phyloP scores from a whole-genome alignment of 345 rosid genomes.

The Corchorus capsularis region DNA sequence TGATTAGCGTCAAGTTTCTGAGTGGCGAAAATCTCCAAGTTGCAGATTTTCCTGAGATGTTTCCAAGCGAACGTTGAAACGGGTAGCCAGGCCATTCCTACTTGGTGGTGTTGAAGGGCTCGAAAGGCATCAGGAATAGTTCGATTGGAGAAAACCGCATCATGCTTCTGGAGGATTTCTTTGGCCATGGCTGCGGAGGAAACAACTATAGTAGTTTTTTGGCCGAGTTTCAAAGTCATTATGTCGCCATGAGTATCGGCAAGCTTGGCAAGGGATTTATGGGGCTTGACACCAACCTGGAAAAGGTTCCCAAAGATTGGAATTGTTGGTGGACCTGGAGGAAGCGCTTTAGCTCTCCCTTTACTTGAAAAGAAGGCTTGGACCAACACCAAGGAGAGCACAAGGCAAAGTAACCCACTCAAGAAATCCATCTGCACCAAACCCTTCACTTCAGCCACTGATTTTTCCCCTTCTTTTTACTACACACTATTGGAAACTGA shows the following conservation, averaged over 20 bases:
- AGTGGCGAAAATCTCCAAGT: constrained; percentile 29
- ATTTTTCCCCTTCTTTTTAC: too few species aligned
- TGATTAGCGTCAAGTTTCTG: constrained; percentile 40
- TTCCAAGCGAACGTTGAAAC: constrained; percentile 35
- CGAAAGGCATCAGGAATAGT: constrained; percentile 31
- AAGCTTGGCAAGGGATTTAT: constrained; percentile 35
- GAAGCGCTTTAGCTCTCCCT: constrained; percentile 10
- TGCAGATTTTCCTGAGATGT: constrained; percentile 37
- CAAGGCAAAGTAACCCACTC: background rate
- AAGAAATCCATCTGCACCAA: too few species aligned
- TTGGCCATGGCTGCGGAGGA: constrained; percentile 39
- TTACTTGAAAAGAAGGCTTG: background rate
- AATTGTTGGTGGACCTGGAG: constrained; percentile 35
- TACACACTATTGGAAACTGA: too few species aligned
- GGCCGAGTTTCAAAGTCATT: constrained; percentile 40
- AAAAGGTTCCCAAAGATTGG: constrained; percentile 22
- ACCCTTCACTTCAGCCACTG: too few species aligned
- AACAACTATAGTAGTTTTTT: constrained; percentile 34
- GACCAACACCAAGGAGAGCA: background rate
- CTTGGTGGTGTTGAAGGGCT: constrained; percentile 34
- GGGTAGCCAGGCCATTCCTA: constrained; percentile 38
- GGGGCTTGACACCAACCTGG: constrained; percentile 33
- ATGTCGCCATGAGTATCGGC: constrained; percentile 40
- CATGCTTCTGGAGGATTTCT: constrained; percentile 43
- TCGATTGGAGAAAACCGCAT: constrained; percentile 11